These are phyloP conservation scores for Astraeus odoratus DNA, from an alignment of 768 basidiomycete species.

Conservation along the genomic window DNA sequence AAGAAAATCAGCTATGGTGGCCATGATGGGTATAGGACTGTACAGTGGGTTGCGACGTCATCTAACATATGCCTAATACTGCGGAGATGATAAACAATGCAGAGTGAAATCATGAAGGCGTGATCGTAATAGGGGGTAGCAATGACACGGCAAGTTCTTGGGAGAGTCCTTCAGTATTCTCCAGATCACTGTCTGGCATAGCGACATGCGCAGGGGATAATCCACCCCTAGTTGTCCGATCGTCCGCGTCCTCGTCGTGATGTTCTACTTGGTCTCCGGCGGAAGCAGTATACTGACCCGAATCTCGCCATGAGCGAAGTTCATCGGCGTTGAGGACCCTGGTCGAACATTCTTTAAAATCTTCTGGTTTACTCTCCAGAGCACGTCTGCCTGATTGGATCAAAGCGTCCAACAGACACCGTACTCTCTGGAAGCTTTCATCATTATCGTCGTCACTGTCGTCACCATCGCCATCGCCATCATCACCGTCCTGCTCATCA, in stretches of 20 bases:
- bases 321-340: constrained; percentile 75
- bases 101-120: constrained; percentile 27
- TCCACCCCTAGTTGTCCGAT: constrained; percentile 21
- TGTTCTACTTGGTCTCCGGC: constrained; percentile 8
- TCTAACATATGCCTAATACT: constrained; percentile 1
- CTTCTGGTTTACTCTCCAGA: constrained; percentile 49
- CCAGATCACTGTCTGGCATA: constrained; percentile 11
- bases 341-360: constrained; percentile 44
- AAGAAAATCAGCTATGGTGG: not conserved
- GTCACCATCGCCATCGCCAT: constrained; percentile 31
- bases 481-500: constrained; percentile 36
- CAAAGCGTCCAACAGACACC: constrained; percentile 54
- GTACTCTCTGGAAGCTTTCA: constrained; percentile 56
- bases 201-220: constrained; percentile 15
- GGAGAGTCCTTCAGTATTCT: constrained; percentile 23
- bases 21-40: constrained; percentile 20
- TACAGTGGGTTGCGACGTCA: constrained; percentile 1
- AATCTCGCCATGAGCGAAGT: constrained; percentile 51
- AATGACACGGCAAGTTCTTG: constrained; percentile 11
- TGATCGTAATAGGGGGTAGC: constrained; percentile 40
- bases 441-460: constrained; percentile 46
- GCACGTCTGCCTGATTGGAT: constrained; percentile 53
- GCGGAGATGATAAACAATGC: constrained; percentile 3
- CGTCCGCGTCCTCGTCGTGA: constrained; percentile 23
- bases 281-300: constrained; percentile 16